Conservation (phyloP, 139 green algal species). For the Picochlorum costavermella region DNA sequence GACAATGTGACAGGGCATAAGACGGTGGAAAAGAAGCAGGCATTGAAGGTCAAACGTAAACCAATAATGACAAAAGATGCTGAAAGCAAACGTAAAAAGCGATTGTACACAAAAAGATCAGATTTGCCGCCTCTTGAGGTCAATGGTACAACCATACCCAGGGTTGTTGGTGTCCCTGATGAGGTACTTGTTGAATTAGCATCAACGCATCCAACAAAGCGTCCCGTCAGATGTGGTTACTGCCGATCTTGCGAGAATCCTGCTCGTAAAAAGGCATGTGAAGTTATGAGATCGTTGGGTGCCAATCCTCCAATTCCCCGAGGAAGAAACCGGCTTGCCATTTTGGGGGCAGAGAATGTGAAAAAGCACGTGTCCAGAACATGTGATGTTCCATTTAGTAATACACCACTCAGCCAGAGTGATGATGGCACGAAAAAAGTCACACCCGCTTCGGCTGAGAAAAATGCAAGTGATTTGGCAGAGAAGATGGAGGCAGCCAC, state of each 20-base stretch:
- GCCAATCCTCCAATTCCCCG: neutral
- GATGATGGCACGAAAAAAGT: too few relatives aligned
- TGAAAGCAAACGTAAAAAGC: neutral
- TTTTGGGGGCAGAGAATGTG: neutral
- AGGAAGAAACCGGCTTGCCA: neutral
- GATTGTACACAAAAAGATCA: too few relatives aligned
- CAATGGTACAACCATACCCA: neutral
- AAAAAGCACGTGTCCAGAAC: neutral
- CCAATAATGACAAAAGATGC: neutral
- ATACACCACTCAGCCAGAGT: neutral
- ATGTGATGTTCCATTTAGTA: neutral
- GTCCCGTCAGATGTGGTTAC: slow-evolving; percentile 6
- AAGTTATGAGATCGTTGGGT: neutral
- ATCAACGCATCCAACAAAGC: neutral
- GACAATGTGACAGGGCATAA: neutral
- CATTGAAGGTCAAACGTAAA: neutral
- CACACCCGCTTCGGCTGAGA: too few relatives aligned
- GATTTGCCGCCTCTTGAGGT: neutral
- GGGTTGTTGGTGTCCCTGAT: neutral
- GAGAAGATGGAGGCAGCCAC: neutral
- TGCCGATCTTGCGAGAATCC: slow-evolving; percentile 17
- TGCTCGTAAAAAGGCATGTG: slow-evolving; percentile 2
- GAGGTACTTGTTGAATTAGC: slow-evolving; percentile 1
- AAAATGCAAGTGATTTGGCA: neutral
- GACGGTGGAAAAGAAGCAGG: neutral